phyloP scores from a whole-genome alignment of 441 rosid genomes.

The Raphanus hybrid region DNA sequence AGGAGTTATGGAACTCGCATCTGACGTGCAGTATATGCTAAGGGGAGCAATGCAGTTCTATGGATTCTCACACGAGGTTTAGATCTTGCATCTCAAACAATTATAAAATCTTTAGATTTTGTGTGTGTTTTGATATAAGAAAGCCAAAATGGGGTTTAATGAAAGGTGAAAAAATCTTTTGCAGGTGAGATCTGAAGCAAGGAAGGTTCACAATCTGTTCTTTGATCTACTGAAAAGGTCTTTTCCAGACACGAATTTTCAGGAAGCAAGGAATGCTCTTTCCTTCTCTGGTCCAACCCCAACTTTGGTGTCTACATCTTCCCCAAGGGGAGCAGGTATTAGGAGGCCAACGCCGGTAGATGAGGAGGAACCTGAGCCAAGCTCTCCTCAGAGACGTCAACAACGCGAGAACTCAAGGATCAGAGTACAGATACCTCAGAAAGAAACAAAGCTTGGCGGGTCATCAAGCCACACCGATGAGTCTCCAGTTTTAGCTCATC shows the following conservation, averaged over 20 bases:
- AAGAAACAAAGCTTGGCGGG: slow-evolving; percentile 63
- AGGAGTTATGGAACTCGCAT: slow-evolving; percentile 87
- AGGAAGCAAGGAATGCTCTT: slow-evolving; percentile 77
- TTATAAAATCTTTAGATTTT: neutral
- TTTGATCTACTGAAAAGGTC: slow-evolving; percentile 93
- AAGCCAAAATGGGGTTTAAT: slow-evolving; percentile 14
- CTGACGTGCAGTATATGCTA: slow-evolving; percentile 91
- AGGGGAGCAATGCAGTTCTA: slow-evolving; percentile 89
- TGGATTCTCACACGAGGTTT: slow-evolving; percentile 92
- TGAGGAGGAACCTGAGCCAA: slow-evolving; percentile 66
- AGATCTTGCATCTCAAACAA: neutral
- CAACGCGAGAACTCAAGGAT: slow-evolving; percentile 74
- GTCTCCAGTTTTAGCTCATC: slow-evolving; percentile 72
- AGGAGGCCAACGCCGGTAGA: slow-evolving; percentile 64
- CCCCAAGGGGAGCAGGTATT: slow-evolving; percentile 56
- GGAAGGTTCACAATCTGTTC: slow-evolving; percentile 96
- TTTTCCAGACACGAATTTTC: slow-evolving; percentile 89
- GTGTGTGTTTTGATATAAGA: neutral
- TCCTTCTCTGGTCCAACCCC: slow-evolving; percentile 67
- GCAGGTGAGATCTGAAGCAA: slow-evolving; percentile 97
- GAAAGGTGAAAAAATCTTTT: neutral
- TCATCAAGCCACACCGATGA: slow-evolving; percentile 59
- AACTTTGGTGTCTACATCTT: slow-evolving; percentile 52
- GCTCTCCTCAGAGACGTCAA: slow-evolving; percentile 57
- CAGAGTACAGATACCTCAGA: slow-evolving; percentile 68